Base-by-base conservation (phyloP, 176 grass and related monocot genomes). In the Ampelocalamus luodianensis region DNA sequence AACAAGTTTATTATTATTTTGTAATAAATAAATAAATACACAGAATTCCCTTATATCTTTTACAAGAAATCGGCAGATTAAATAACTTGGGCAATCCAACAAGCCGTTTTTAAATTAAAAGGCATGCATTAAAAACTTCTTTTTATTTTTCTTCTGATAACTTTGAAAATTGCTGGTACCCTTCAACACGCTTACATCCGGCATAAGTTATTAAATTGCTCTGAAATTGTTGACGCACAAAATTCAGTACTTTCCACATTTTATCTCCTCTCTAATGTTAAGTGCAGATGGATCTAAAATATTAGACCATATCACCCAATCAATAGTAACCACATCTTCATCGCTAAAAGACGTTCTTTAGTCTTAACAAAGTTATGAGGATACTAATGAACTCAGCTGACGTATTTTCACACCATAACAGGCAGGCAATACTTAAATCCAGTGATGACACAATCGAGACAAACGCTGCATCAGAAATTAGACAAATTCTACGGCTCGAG, bases 351-450 rank as follows among this genome's bases (percentile, higher is more conserved):
- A 5, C 26, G 45, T 22, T 23, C 20, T n/a, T 4, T 20, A 72
- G 34, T 37, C 42, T 64, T 54, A 54, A 79, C 85, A 43, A 80
- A 40, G 38, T 17, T 74, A 10, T 27, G 40, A 48, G 36, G 48
- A 65, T 76, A 74, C 15, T 15, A 62, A 13, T 68, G 50, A 49
- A 49, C 40, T 75, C 50, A n/a, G 63, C 50, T 76, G 61, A 74
- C 50, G 69, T 60, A 60, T 17, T 68, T 75, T 79, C 8, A 61
- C 42, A 62, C 60, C 37, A 44, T 37, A 74, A 79, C 39, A 59
- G 46, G 61, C 17, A 32, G 15, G 45, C 32, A 65, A 58, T 83
- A 53, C 56, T 83, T 38, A 87, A 87, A 79, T 78, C 46, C 38
- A 78, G 48, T 13, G 22, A 80, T 80, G 76, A 83, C 51, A 68